Evolutionary conservation across 352 stramenopile genomes (phyloP).

Genomic region (Thalassiosira livingstoniorum): DNA sequence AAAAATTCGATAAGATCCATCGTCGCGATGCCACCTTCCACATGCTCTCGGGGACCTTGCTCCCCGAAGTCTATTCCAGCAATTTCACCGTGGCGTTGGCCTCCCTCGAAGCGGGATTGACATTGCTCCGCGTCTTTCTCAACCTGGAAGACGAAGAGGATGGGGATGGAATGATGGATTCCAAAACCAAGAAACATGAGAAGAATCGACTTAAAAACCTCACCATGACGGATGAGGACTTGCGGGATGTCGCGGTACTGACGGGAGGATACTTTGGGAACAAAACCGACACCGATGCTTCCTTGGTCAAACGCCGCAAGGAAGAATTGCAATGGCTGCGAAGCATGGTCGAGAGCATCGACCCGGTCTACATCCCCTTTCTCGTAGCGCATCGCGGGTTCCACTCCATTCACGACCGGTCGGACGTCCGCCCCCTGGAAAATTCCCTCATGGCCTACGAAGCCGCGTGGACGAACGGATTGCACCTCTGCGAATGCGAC

Average conservation of each 20-base stretch:
- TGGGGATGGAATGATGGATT: not conserved
- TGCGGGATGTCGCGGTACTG: slow-evolving; percentile 27
- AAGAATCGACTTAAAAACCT: slow-evolving; percentile 27
- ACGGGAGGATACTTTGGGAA: slow-evolving; percentile 49
- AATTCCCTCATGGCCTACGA: slow-evolving; percentile 70
- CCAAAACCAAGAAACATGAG: slow-evolving; percentile 3
- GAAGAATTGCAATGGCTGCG: slow-evolving; percentile 51
- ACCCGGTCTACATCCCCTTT: slow-evolving; percentile 50
- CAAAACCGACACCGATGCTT: slow-evolving; percentile 44
- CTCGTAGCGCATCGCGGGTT: slow-evolving; percentile 69
- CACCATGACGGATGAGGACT: slow-evolving; percentile 9
- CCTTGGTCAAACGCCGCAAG: slow-evolving; percentile 46
- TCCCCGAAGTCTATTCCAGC: slow-evolving; percentile 53
- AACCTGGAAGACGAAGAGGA: slow-evolving; percentile 48
- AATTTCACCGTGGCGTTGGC: slow-evolving; percentile 55
- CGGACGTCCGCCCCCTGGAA: slow-evolving; percentile 59
- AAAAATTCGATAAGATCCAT: slow-evolving; percentile 60
- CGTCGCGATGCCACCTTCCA: not conserved
- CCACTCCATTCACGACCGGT: slow-evolving; percentile 56
- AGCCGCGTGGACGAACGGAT: slow-evolving; percentile 58
- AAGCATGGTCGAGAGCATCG: slow-evolving; percentile 44
- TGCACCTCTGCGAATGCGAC: slow-evolving; percentile 66
- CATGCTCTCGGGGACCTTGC: slow-evolving; percentile 28
- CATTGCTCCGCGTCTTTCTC: slow-evolving; percentile 41
- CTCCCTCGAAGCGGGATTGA: slow-evolving; percentile 44